phyloP scores from a whole-genome alignment of 352 stramenopile species.

The Phytophthora pistaciae region DNA sequence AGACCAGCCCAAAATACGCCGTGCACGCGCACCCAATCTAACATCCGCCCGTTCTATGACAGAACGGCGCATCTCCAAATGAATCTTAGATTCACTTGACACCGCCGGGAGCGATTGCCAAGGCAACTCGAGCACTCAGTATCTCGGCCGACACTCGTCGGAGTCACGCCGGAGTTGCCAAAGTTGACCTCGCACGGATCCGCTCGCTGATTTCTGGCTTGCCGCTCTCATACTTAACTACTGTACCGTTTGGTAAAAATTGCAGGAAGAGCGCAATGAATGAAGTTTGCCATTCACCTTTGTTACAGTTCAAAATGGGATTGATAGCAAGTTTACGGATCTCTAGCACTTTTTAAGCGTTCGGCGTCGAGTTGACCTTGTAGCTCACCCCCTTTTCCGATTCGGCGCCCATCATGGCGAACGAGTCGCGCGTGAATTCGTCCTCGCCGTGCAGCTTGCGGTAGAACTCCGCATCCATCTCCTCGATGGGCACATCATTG shows the following conservation, averaged over 20 bases:
- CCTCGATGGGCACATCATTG: slow-evolving; percentile 44
- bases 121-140: neutral
- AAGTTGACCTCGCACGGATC: no score
- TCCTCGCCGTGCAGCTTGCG: slow-evolving; percentile 6
- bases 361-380: slow-evolving; percentile 2
- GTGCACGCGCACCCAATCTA: neutral
- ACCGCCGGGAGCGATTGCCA: neutral
- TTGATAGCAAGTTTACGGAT: no score
- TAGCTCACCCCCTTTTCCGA: slow-evolving; percentile 15
- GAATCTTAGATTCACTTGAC: slow-evolving; percentile 12
- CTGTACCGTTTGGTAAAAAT: no score
- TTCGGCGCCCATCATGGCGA: slow-evolving; percentile 17
- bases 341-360: neutral
- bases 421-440: slow-evolving; percentile 11
- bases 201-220: no score
- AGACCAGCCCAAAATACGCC: neutral
- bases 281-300: no score
- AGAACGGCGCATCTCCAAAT: neutral
- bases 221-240: no score
- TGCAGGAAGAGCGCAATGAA: no score
- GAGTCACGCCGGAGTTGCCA: no score
- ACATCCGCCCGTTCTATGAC: neutral
- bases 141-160: neutral
- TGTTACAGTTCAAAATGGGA: no score
- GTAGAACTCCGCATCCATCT: slow-evolving; percentile 29